A percentile compares a stretch with the other conserved stretches of the same genome.
Evolutionary conservation across 2,329 filamentous ascomycete genomes (phyloP).

Genomic region (Proliferodiscus dingleyae): DNA sequence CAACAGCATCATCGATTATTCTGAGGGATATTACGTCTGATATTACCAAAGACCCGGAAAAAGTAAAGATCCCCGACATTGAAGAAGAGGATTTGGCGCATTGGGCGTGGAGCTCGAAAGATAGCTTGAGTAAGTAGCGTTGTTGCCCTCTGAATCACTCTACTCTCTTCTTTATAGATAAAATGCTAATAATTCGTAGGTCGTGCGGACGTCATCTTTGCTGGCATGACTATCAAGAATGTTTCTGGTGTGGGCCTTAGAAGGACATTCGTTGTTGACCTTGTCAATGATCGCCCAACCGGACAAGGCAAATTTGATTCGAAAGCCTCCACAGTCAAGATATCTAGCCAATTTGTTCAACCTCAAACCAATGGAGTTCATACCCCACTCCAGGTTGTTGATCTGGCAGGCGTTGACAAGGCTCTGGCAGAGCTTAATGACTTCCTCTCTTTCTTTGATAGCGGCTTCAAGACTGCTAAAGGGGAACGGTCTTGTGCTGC

Average conservation of each 20-base stretch:
- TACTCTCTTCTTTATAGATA: background rate
- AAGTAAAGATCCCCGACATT: conserved; percentile 31
- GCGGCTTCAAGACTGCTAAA: conserved; percentile 26
- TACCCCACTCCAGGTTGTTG: conserved; percentile 36
- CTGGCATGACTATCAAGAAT: conserved; percentile 67
- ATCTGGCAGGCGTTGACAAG: conserved; percentile 62
- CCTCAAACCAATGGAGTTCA: conserved; percentile 2
- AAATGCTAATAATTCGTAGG: conserved; percentile 36
- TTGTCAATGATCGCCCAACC: conserved; percentile 46
- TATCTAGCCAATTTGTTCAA: conserved; percentile 15
- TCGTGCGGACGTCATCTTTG: conserved; percentile 62
- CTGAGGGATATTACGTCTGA: conserved; percentile 52
- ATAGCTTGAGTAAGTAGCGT: conserved; percentile 34
- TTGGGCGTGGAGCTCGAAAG: conserved; percentile 45
- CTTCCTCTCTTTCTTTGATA: conserved; percentile 54
- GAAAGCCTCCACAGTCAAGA: conserved; percentile 21
- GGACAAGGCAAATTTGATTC: conserved; percentile 31
- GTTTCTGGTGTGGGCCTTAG: conserved; percentile 50
- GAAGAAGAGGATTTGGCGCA: conserved; percentile 34
- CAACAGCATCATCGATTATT: conserved; percentile 52
- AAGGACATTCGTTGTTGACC: conserved; percentile 55
- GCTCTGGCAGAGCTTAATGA: conserved; percentile 64
- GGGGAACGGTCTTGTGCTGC: conserved; percentile 34
- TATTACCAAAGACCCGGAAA: no score
- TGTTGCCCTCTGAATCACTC: background rate